Base-by-base conservation (phyloP, 106 monocot species). In the Dendrobium officinale region DNA sequence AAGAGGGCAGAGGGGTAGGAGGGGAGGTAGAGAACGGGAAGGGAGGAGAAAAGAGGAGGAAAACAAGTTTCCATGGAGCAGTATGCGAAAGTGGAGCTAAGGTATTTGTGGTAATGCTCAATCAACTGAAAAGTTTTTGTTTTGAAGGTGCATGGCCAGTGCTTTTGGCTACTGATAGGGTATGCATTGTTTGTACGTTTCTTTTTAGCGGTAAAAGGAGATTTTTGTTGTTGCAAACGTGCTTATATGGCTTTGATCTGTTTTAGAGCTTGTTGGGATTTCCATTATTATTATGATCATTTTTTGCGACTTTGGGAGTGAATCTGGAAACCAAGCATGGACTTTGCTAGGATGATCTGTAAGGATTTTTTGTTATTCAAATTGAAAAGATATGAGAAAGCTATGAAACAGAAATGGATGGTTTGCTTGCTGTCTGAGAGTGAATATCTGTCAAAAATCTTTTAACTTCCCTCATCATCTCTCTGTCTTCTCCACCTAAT, bases 41-140 rank as follows among this genome's bases (percentile, higher is more conserved):
- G 48, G 47, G 17, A 24, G 10, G 42, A 67, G 15, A 20, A 66
- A 48, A 54, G 87, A 78, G 15, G 85, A 81, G 56, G 85, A 78
- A 37, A 80, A 27, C 43, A 85, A 70, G 79, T 90, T 90, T 72
- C 90, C 90, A 42, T 90, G 90, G 90, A 90, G 88, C 79, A 88
- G 85, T 80, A 90, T 90, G 86, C 81, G 82, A 18, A 77, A 77
- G 67, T 82, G 82, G 82, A 82, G 82, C 67, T 59, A 61, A 78
- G 76, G 76, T 76, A 45, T 15, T 76, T 49, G 76, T 13, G 24
- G 6, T 26, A 49, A 76, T 76, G 76, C 24, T 76, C 47, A 76
- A 76, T 51, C 42, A 76, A 4, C 24, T 49, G 51, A 27, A 4
- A 29, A 11, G 11, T 3, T 22, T 51, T 76, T 49, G 17, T 76